Conservation (phyloP, 129 eudicot genomes). For the Rutidosis leptorrhynchoides region DNA sequence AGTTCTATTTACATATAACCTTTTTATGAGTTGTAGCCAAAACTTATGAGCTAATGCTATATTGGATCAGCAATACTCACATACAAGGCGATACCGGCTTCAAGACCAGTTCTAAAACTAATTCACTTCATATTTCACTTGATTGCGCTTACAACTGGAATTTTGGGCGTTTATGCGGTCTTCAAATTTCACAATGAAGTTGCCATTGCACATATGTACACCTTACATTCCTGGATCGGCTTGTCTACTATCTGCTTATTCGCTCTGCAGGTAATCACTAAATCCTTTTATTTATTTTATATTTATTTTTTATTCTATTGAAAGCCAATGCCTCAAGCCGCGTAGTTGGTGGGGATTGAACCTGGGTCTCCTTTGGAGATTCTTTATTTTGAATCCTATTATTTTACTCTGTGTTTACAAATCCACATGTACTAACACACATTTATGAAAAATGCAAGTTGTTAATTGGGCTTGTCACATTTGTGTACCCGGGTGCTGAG, state of each 20-base stretch:
- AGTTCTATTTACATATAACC: too few relatives aligned
- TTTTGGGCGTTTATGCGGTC: slow-evolving; percentile 58
- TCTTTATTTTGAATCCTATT: too few relatives aligned
- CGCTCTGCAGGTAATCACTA: slow-evolving; percentile 52
- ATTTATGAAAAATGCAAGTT: slow-evolving; percentile 34
- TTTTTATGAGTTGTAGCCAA: neutral
- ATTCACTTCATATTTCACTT: slow-evolving; percentile 53
- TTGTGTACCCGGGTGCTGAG: slow-evolving; percentile 43
- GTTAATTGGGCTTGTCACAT: slow-evolving; percentile 41
- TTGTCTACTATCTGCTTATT: slow-evolving; percentile 59
- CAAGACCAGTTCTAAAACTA: slow-evolving; percentile 39
- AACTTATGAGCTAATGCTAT: neutral
- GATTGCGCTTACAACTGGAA: slow-evolving; percentile 54
- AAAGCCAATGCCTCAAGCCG: too few relatives aligned
- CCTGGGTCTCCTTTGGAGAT: too few relatives aligned
- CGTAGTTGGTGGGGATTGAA: too few relatives aligned
- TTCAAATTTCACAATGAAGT: slow-evolving; percentile 61
- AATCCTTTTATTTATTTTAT: too few relatives aligned
- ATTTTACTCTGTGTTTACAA: too few relatives aligned
- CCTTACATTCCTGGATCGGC: slow-evolving; percentile 88
- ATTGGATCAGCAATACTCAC: slow-evolving; percentile 54
- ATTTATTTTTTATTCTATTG: too few relatives aligned
- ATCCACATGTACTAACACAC: slow-evolving; percentile 13
- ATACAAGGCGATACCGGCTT: slow-evolving; percentile 48
- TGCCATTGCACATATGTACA: slow-evolving; percentile 44